phyloP scores from a whole-genome alignment of 805 yeast genomes.

The Myxozyma lipomycoides region DNA sequence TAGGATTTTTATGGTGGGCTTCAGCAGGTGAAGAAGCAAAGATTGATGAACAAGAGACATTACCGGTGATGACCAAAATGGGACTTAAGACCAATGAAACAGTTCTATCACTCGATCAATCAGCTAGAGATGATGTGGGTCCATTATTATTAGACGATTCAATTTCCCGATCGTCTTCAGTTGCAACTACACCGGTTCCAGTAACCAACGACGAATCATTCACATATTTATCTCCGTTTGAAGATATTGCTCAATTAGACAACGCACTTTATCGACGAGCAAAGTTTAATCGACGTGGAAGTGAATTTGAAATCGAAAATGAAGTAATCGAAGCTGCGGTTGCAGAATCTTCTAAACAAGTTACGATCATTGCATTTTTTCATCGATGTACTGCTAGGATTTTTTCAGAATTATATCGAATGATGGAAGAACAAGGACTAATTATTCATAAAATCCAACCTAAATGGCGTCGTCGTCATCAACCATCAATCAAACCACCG shows the following conservation, averaged over 20 bases:
- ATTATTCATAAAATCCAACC: slow-evolving; percentile 13
- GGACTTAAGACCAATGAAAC: slow-evolving; percentile 12
- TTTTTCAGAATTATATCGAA: slow-evolving; percentile 15
- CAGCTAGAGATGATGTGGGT: slow-evolving; percentile 27
- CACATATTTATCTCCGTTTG: slow-evolving; percentile 24
- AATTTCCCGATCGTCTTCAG: slow-evolving; percentile 23
- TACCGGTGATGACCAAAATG: slow-evolving; percentile 32
- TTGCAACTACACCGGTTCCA: slow-evolving; percentile 23
- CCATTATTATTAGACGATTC: slow-evolving; percentile 31
- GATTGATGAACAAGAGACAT: slow-evolving; percentile 40
- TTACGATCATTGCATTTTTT: slow-evolving; percentile 30
- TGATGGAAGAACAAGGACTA: slow-evolving; percentile 22
- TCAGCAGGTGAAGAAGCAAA: slow-evolving; percentile 64
- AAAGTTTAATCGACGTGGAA: not conserved
- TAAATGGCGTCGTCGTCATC: not conserved
- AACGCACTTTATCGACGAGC: slow-evolving; percentile 10
- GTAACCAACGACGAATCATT: slow-evolving; percentile 22
- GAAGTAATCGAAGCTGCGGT: slow-evolving; percentile 7
- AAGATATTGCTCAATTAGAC: slow-evolving; percentile 21
- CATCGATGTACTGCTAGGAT: slow-evolving; percentile 29
- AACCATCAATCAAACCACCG: not conserved
- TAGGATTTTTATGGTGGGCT: slow-evolving; percentile 83
- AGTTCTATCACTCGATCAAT: slow-evolving; percentile 17
- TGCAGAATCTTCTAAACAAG: slow-evolving; percentile 25
- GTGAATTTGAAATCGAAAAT: slow-evolving; percentile 10